These are phyloP conservation scores for Pythium folliculosum DNA, from an alignment of 352 stramenopile species.

Conservation along the genomic window DNA sequence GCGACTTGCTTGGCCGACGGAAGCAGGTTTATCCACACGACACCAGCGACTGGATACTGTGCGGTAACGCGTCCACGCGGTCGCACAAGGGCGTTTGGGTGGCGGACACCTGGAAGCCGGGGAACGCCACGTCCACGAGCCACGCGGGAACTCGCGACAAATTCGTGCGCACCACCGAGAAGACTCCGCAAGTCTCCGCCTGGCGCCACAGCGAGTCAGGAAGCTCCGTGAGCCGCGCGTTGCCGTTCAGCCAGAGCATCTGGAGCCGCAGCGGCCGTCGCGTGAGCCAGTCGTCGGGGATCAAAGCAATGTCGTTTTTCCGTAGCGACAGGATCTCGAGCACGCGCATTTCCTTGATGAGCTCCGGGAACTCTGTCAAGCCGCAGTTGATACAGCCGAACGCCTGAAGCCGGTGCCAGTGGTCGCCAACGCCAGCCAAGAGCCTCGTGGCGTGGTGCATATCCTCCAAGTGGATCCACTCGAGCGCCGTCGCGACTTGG, in stretches of 20 bases:
- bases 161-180: slow-evolving; percentile 1
- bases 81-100: slow-evolving; percentile 8
- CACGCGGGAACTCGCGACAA: slow-evolving; percentile 10
- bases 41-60: too few species aligned
- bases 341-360: neutral
- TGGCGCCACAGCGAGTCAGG: slow-evolving; percentile 10
- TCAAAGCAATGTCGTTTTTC: slow-evolving; percentile 7
- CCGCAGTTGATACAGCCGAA: slow-evolving; percentile 16
- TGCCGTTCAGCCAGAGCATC: slow-evolving; percentile 10
- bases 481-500: neutral
- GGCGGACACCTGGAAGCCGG: neutral
- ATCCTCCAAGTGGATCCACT: slow-evolving; percentile 17
- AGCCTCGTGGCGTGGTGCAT: neutral
- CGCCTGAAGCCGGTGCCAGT: slow-evolving; percentile 5
- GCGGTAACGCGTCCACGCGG: too few species aligned
- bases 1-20: too few species aligned
- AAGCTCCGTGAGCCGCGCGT: neutral
- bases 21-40: too few species aligned
- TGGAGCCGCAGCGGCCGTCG: neutral
- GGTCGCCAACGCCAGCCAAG: neutral
- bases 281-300: slow-evolving; percentile 7
- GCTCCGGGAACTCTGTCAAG: neutral
- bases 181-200: neutral
- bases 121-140: slow-evolving; percentile 3
- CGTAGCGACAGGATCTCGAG: neutral